Conservation (phyloP, 495 filamentous ascomycete genomes). For the Aspergillus haitiensis region DNA sequence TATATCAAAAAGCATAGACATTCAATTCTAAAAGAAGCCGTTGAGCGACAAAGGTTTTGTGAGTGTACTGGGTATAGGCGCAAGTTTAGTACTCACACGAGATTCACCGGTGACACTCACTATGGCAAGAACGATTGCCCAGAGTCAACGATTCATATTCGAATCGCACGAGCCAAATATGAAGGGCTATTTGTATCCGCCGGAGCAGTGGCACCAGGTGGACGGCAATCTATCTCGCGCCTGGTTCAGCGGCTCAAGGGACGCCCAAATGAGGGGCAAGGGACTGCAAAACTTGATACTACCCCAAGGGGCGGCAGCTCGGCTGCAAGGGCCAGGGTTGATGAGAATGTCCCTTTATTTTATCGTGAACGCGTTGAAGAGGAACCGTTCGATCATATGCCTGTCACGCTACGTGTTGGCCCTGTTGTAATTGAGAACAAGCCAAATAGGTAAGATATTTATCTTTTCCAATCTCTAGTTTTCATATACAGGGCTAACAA, state of each 20-base stretch:
- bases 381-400: conserved; percentile 40
- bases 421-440: conserved; percentile 47
- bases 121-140: not conserved
- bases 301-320: not conserved
- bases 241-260: conserved; percentile 1
- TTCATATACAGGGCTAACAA: not conserved
- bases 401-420: conserved; percentile 44
- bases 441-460: conserved; percentile 23
- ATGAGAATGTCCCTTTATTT: conserved; percentile 37
- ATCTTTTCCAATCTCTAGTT: not conserved
- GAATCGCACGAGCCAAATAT: conserved; percentile 4
- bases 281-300: not conserved
- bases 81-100: not conserved
- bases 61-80: not conserved
- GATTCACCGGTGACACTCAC: not conserved
- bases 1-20: conserved; percentile 37
- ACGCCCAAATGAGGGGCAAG: not conserved
- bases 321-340: not conserved
- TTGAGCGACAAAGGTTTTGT: not conserved
- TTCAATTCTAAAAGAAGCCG: conserved; percentile 19
- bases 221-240: not conserved
- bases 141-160: not conserved
- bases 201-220: not conserved
- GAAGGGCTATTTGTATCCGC: conserved; percentile 1
- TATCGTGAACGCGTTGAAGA: conserved; percentile 28